Base-by-base conservation (phyloP, 176 grass and related monocot species). In the Oryza longistaminata region DNA sequence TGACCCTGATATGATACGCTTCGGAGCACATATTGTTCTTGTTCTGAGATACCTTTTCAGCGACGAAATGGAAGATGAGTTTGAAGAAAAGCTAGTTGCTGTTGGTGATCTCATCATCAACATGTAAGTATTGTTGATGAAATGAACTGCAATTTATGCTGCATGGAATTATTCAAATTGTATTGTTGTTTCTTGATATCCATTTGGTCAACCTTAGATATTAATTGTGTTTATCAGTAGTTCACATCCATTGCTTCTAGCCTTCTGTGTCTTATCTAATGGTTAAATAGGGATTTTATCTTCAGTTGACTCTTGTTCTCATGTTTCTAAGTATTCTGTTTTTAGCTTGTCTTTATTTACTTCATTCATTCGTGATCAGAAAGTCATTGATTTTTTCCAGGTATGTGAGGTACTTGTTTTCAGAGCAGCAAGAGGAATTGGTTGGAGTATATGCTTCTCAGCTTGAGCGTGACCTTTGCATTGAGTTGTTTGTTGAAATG, bases 391-490 rank as follows among this genome's bases (percentile, higher is more conserved):
- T 79, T 67, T 34, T 39, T 86, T 94, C 73, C 93, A 98, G 96
- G 96, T 95, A 98, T 31, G 91, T 84, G 70, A 98, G 90, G 78
- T 92, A 83, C 88, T 89, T 98, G 65, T 98, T 98, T 84, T 98
- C 91, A 27, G 90, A 95, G 81, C 89, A 95, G 78, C 93, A 95
- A 22, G 96, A 98, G 84, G 96, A 98, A 71, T 88, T 95, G 74
- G 93, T 98, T 92, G 96, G 96, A 76, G 77, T 95, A 66, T 98
- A 98, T 74, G 91, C 93, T 39, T 98, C 93, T 92, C 93, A 98
- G 76, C 96, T 98, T 83, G 76, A 92, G 16, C 85, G 81, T 65
- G 89, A 98, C 71, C 84, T 93, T 87, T 95, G 96, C 75, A 88
- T 95, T 88, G 91, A 93, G 82, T 76, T 98, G 39, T 95, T 98